Conservation (phyloP, 1,284 basidiomycete species). For the Rhodotorula sp. region DNA sequence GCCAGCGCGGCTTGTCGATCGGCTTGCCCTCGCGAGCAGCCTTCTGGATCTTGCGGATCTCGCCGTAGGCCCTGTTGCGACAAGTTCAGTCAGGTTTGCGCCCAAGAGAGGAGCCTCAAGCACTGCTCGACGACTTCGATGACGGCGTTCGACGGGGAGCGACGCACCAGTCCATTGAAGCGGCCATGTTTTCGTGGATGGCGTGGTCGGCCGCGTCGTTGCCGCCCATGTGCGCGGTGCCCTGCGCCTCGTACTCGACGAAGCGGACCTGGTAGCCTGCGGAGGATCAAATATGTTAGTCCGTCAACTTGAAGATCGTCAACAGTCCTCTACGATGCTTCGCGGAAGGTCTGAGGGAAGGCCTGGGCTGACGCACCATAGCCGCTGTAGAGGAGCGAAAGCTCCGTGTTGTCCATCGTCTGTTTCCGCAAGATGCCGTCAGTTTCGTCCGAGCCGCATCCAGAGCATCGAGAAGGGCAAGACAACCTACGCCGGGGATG, state of each 20-base stretch:
- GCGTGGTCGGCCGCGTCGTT: constrained; percentile 53
- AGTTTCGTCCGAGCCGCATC: not conserved
- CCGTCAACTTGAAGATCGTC: no score
- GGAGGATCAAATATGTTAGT: no score
- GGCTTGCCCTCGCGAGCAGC: constrained; percentile 70
- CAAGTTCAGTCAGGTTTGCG: not conserved
- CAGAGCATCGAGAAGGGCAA: no score
- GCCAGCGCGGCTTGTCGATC: constrained; percentile 81
- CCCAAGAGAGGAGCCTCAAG: no score
- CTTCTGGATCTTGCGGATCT: constrained; percentile 64
- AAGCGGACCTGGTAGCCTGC: constrained; percentile 78
- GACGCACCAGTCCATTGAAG: constrained; percentile 69
- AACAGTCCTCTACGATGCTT: no score
- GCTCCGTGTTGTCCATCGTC: constrained; percentile 83
- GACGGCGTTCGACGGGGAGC: no score
- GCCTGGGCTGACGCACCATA: constrained; percentile 36
- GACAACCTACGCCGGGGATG: constrained; percentile 62
- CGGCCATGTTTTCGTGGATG: constrained; percentile 63
- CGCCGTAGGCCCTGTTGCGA: constrained; percentile 42
- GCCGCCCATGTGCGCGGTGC: constrained; percentile 35
- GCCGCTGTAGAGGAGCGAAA: constrained; percentile 65
- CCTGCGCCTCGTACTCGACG: constrained; percentile 62
- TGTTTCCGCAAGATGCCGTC: not conserved
- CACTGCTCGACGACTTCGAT: not conserved
- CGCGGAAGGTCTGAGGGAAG: no score